Evolutionary conservation across 352 stramenopile genomes (phyloP), one percentile per base, ranked within the genome.

Genomic region (Phytophthora quininea): DNA sequence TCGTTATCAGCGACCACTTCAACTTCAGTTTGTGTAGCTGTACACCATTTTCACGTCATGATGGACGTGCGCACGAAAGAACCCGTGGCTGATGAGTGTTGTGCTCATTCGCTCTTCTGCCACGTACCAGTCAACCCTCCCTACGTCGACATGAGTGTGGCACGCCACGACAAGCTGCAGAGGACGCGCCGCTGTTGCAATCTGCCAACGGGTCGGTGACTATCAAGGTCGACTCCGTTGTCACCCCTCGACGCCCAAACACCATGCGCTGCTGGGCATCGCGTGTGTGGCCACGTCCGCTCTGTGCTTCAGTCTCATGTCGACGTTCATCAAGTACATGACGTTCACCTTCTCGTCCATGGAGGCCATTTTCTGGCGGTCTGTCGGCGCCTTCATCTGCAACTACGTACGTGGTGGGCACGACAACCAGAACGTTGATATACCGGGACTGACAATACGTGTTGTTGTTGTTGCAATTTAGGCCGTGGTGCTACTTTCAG

Each of bases 261-360:
- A 80, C 43, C 81, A 91, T 65, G 69, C 74, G 42, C 70, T 92
- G 24, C 48, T 88, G 19, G 85, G 85, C 32, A 76, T 93, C 10
- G 54, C 68, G 31, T 84, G 69, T 48, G 82, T 93, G 24, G 83
- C 83, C 0, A 50, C 73, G 46, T 89, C 86, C 15, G 86, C 85
- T 1, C 67, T 93, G 19, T 91, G 80, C 63, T 93, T 93, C 64
- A 91, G 83, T 51, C 60, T 91, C 77, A 92, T 92, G 82, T 87
- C 77, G 15, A 89, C 80, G 14, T 78, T 90, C 45, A 71, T 91
- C 68, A 93, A 93, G 79, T 89, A 84, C 74, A 74, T 80, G 53
- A 88, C 80, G 27, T 86, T 70, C 68, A 77, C 67, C 45, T 88
- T 91, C 65, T 86, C 83, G 19, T 86, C 86, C 12, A 90, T 92